Evolutionary conservation across 768 basidiomycete genomes (phyloP), one percentile per base, ranked within the genome.

Genomic region (Postia placenta): DNA sequence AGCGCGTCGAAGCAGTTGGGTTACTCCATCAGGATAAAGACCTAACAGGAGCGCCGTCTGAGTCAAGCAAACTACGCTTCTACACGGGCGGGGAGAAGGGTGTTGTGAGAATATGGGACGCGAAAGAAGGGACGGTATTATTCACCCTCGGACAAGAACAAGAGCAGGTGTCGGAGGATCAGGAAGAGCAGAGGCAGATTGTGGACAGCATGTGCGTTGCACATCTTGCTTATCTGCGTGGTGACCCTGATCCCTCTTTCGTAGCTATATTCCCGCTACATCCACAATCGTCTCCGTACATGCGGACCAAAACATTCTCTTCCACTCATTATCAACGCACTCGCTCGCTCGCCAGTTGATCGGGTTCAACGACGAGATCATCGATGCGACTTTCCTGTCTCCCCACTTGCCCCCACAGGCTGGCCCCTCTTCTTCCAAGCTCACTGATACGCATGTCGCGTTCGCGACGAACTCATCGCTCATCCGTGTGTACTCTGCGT

Each of bases 351-450:
- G 88, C 15, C 95, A 97, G 58, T 69, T 98, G 56, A 83, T 98
- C 58, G 96, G 96, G 0, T 99, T 87, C 75, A 98, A 98, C 65
- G 96, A 99, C 67, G 95, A 98, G 67, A 93, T 98, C 56, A 87
- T 97, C 44, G 96, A 98, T 59, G 79, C 84, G 4, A 74, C 78
- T 23, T 91, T 93, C 69, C 75, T 99, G 50, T 79, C 39, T 62
- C 74, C 26, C n/a, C 59, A 22, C 63, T 71, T 19, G 41, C 63
- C 17, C 59, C 55, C 45, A 5, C 56, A 55, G 24, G 45, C 63
- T 1, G 58, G 54, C 28, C 50, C 53, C 20, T 42, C 61, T 14
- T 48, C 56, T 35, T 53, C 60, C 20, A 63, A 62, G 45, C 47
- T 49, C 2, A 53, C 55, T 26, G 89, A 93, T 63, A 76, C 82